These are phyloP conservation scores for Neobulgaria alba DNA, from an alignment of 2,329 filamentous ascomycete genomes.

Conservation along the genomic window DNA sequence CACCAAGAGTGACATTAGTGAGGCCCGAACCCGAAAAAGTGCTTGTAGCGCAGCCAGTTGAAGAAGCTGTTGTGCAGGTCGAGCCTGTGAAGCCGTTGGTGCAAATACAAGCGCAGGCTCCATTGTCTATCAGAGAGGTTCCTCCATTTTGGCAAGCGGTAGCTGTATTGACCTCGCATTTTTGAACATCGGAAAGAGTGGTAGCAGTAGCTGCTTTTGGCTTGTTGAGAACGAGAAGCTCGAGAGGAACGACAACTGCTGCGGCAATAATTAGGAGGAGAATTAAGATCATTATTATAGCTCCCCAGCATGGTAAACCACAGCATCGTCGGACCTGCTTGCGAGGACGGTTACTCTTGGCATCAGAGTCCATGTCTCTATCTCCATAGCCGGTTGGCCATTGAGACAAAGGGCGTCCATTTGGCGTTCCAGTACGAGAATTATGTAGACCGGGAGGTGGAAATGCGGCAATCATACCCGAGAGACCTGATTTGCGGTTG, in stretches of 20 bases:
- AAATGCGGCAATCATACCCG: constrained; percentile 58
- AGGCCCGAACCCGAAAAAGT: constrained; percentile 31
- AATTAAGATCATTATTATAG: constrained; percentile 56
- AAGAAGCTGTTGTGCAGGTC: constrained; percentile 43
- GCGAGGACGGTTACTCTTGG: constrained; percentile 7
- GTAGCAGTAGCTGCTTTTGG: constrained; percentile 32
- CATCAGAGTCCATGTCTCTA: neutral
- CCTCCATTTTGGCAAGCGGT: constrained; percentile 68
- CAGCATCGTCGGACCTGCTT: constrained; percentile 53
- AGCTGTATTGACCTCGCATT: constrained; percentile 51
- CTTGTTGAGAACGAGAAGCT: constrained; percentile 54
- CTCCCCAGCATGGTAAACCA: constrained; percentile 73
- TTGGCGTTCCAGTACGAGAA: constrained; percentile 12
- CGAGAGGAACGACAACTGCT: constrained; percentile 70
- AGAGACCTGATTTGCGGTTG: constrained; percentile 31
- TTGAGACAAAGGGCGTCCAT: neutral
- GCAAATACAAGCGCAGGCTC: constrained; percentile 75
- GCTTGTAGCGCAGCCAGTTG: constrained; percentile 47
- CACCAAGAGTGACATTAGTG: constrained; percentile 70
- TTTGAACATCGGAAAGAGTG: constrained; percentile 9
- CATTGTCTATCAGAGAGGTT: constrained; percentile 58
- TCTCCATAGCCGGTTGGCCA: neutral
- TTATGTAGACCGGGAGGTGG: constrained; percentile 49
- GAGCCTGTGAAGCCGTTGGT: constrained; percentile 74
- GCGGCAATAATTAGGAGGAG: constrained; percentile 66